A percentile compares a stretch with the other conserved stretches of the same genome.
These are phyloP conservation scores for Obelidium mucronatum DNA, from an alignment of 192 early-diverging fungal genomes.

Conservation along the genomic window DNA sequence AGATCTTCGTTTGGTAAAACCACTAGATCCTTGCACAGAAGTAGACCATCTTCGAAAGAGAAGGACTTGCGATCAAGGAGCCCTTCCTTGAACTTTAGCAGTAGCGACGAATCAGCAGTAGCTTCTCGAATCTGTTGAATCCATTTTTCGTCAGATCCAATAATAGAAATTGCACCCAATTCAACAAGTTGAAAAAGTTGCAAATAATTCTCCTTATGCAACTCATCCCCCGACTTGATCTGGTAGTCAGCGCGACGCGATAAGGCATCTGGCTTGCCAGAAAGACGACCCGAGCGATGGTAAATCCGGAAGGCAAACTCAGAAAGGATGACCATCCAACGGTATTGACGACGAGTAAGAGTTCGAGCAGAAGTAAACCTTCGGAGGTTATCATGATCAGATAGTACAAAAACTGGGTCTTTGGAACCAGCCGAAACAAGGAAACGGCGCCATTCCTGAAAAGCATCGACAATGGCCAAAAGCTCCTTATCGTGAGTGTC, in stretches of 20 bases:
- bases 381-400: background rate
- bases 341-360: slow-evolving; percentile 7
- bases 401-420: background rate
- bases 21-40: background rate
- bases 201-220: slow-evolving; percentile 2
- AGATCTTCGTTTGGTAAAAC: background rate
- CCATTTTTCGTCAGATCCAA: background rate
- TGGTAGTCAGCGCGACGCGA: background rate
- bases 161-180: background rate
- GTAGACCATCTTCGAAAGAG: background rate
- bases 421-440: background rate
- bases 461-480: slow-evolving; percentile 21
- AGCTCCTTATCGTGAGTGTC: slow-evolving; percentile 20
- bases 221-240: background rate
- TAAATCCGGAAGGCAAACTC: slow-evolving; percentile 1
- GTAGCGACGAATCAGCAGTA: background rate
- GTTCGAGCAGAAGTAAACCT: background rate
- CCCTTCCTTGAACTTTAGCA: background rate
- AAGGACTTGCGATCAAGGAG: background rate
- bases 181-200: background rate
- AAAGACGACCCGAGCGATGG: slow-evolving; percentile 5
- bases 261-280: background rate
- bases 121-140: background rate
- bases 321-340: background rate
- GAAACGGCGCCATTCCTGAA: background rate